Base-by-base conservation (phyloP, 805 yeast species). In the Pichia paraexigua region DNA sequence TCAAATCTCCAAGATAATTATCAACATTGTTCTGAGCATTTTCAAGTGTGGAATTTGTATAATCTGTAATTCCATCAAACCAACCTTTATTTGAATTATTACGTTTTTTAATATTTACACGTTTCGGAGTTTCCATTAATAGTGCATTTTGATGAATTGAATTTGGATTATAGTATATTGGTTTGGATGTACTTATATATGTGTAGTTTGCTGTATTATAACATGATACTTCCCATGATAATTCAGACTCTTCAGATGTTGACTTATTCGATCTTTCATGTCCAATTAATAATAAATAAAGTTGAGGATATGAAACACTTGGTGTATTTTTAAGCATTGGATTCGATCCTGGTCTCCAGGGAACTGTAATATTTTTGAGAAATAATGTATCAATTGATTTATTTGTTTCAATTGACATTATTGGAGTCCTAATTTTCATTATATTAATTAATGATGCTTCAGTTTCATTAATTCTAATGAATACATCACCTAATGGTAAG, bases 281-380 rank as follows among this genome's bases (percentile, higher is more conserved):
- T 1, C 97, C 97, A 6, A 86, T 87, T 40, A 92, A 74, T 43
- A 88, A 62, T 13, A 61, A 50, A 53, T 85, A 83, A 48, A 94
- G 71, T 55, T 87, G 95, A 1, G 75, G 73, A 22, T 76, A 65
- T 2, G 82, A 70, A n/a, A 84, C 75, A 54, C 76, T 74, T 20
- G 80, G 79, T 0, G 85, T 61, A 3, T 97, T 97, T 57, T 84
- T 80, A 8, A 94, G 87, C 94, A 97, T 87, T 65, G 85, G 92
- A 43, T 87, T 71, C 8, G 87, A 80, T 5, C 79, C 74, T 2
- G 99, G 99, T 46, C 98, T 75, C 32, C 80, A 78, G 2, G 96
- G 95, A 21, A 85, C 77, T 7, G 76, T 69, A 44, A 85, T 74
- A 54, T 80, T 78, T 25, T 79, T 84, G 60, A 87, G 85, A 69